These are phyloP conservation scores for Pythium pectinolyticum DNA, from an alignment of 352 stramenopile species.

Conservation along the genomic window DNA sequence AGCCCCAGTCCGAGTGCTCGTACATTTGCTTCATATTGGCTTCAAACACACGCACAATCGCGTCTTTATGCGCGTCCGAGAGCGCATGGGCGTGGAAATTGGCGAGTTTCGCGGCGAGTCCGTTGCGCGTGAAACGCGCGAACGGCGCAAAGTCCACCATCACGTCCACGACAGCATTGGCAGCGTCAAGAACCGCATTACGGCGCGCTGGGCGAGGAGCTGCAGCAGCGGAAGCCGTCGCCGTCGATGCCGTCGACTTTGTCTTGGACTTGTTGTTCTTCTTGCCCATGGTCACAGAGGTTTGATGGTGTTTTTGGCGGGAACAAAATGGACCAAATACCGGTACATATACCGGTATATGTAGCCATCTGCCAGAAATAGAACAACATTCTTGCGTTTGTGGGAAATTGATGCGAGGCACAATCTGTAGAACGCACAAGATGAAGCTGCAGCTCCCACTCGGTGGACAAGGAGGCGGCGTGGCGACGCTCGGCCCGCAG, in stretches of 20 bases:
- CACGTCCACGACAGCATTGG: slow-evolving; percentile 59
- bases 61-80: slow-evolving; percentile 28
- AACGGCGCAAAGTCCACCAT: slow-evolving; percentile 66
- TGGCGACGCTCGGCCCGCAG: slow-evolving; percentile 47
- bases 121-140: slow-evolving; percentile 51
- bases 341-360: slow-evolving; percentile 6
- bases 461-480: slow-evolving; percentile 6
- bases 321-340: not conserved
- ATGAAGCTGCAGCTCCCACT: slow-evolving; percentile 29
- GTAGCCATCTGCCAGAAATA: slow-evolving; percentile 11
- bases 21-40: slow-evolving; percentile 93
- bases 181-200: slow-evolving; percentile 38
- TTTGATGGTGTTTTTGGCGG: slow-evolving; percentile 1
- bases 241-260: not conserved
- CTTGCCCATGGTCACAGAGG: slow-evolving; percentile 20
- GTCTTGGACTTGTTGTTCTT: slow-evolving; percentile 10
- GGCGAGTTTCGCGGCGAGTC: slow-evolving; percentile 41
- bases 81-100: slow-evolving; percentile 46
- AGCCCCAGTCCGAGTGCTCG: slow-evolving; percentile 86
- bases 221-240: no score
- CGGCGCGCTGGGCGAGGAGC: not conserved
- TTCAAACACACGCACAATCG: slow-evolving; percentile 81
- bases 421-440: not conserved
- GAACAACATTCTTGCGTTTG: no score
- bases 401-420: no score